Percentiles rank a stretch among this genome's conserved stretches.
Evolutionary conservation across 345 rosid genomes (phyloP).

Genomic region (Syzygium grande): DNA sequence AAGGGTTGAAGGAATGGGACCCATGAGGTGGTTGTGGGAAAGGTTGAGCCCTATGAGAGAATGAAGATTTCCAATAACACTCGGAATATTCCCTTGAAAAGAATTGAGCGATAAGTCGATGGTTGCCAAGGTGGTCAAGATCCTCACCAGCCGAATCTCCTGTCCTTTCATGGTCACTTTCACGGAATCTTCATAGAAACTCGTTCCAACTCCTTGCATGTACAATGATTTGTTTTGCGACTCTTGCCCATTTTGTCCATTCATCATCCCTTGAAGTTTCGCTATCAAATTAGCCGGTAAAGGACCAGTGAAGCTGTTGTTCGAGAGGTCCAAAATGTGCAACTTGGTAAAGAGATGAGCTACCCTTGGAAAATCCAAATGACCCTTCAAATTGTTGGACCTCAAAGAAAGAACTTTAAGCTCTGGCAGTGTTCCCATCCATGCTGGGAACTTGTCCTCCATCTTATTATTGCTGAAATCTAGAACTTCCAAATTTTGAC

Average conservation of each 20-base stretch:
- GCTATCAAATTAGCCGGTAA: background rate
- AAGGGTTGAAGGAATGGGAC: background rate
- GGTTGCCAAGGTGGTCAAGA: fast-evolving
- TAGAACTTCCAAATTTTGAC: background rate
- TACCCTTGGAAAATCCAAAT: background rate
- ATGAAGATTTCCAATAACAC: background rate
- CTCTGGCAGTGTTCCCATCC: background rate
- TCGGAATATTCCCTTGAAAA: background rate
- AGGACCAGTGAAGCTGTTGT: background rate
- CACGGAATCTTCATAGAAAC: background rate
- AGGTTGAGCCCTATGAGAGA: background rate
- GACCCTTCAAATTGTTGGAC: background rate
- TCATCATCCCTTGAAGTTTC: background rate
- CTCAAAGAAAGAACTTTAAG: background rate
- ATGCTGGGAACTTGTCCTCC: background rate
- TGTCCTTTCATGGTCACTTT: fast-evolving
- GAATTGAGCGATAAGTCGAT: background rate
- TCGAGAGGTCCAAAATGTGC: background rate
- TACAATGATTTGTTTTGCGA: background rate
- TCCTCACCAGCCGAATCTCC: fast-evolving
- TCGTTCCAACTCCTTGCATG: too few species aligned
- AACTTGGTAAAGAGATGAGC: background rate
- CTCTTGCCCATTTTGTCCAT: background rate
- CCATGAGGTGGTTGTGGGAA: background rate
- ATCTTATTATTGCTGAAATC: background rate